A percentile compares a stretch with the other conserved stretches of the same genome.
These are phyloP conservation scores for Naganishia vaughanmartiniae DNA, from an alignment of 768 basidiomycete species.

Conservation along the genomic window DNA sequence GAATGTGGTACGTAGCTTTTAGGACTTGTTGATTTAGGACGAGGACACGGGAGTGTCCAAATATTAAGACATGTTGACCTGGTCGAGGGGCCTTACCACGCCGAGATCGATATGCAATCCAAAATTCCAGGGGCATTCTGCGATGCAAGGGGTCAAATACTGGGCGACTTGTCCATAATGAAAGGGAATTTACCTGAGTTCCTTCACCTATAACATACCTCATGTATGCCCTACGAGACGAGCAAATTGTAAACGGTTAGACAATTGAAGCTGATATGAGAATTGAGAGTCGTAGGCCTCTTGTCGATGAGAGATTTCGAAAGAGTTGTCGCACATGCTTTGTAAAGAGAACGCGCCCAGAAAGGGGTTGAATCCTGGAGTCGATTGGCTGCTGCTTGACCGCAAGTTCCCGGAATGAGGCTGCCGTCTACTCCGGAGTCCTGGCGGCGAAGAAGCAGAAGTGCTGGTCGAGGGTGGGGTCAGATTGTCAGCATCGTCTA, in stretches of 20 bases:
- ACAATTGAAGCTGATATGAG: too few relatives aligned
- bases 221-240: conserved; percentile 23
- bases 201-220: not conserved
- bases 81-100: too few relatives aligned
- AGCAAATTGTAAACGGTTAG: conserved; percentile 4
- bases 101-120: not conserved
- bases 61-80: too few relatives aligned
- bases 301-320: conserved; percentile 7
- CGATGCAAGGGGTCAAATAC: not conserved
- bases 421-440: conserved; percentile 22
- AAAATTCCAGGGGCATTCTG: not conserved
- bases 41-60: too few relatives aligned
- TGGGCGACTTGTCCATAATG: not conserved
- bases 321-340: conserved; percentile 18
- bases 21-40: too few relatives aligned
- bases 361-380: conserved; percentile 21
- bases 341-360: conserved; percentile 19
- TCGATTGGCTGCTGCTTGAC: conserved; percentile 16
- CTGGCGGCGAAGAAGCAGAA: conserved; percentile 9
- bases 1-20: too few relatives aligned
- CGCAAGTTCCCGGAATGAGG: conserved; percentile 15
- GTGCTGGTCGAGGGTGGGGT: not conserved
- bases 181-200: not conserved
- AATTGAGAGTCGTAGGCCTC: conserved; percentile 21
- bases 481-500: not conserved